Conservation (phyloP, 2,329 filamentous ascomycete genomes). For the Fusarium poae region DNA sequence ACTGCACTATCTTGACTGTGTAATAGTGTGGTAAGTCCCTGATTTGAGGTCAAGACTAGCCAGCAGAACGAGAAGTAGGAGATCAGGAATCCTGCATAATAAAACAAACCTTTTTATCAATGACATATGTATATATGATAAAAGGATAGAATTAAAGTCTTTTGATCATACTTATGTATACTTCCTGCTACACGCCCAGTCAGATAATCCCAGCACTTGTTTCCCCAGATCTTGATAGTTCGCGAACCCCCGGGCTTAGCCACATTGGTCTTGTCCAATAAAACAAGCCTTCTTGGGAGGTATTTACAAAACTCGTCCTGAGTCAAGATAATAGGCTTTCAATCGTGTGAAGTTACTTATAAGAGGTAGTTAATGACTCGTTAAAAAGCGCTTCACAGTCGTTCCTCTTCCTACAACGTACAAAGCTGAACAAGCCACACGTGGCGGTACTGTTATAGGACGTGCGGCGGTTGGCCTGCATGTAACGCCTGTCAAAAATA, state of each 20-base stretch:
- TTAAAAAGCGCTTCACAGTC: not conserved
- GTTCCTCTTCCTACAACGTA: too few relatives aligned
- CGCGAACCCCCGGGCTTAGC: slow-evolving; percentile 26
- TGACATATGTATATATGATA: too few relatives aligned
- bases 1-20: not conserved
- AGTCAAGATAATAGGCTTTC: not conserved
- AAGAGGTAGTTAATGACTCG: not conserved
- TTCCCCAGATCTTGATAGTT: slow-evolving; percentile 36
- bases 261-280: slow-evolving; percentile 38
- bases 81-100: too few relatives aligned
- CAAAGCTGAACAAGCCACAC: slow-evolving; percentile 39
- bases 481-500: slow-evolving; percentile 7
- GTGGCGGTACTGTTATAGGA: slow-evolving; percentile 26
- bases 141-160: not conserved
- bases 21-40: not conserved
- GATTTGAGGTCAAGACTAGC: not conserved
- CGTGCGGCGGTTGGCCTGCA: slow-evolving; percentile 21
- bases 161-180: not conserved
- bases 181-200: not conserved
- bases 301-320: not conserved
- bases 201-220: not conserved
- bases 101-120: too few relatives aligned
- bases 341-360: not conserved
- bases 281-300: slow-evolving; percentile 13
- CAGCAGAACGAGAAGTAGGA: too few relatives aligned